These are phyloP conservation scores for Anisogramma anomala DNA, from an alignment of 2,329 filamentous ascomycete genomes.

Conservation along the genomic window DNA sequence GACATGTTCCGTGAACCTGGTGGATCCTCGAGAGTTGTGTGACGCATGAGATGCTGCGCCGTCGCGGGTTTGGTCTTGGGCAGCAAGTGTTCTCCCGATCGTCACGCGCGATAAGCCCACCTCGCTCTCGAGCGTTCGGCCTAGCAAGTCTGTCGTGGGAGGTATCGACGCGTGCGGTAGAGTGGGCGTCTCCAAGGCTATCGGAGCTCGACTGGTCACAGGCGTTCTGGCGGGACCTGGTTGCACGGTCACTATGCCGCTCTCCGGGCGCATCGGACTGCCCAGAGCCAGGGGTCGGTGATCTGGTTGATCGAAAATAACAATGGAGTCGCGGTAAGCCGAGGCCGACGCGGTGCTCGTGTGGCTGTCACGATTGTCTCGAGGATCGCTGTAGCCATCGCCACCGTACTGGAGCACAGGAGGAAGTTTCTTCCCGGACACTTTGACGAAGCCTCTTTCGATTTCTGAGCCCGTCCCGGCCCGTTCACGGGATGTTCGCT, in stretches of 20 bases:
- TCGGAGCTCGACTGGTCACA: slow-evolving; percentile 27
- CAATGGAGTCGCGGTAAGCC: slow-evolving; percentile 29
- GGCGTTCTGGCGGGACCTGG: slow-evolving; percentile 56
- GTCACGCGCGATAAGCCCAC: slow-evolving; percentile 1
- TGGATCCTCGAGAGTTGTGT: slow-evolving; percentile 8
- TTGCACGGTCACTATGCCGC: slow-evolving; percentile 48
- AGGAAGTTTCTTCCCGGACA: slow-evolving; percentile 53
- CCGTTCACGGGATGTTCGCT: slow-evolving; percentile 25
- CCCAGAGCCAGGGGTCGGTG: slow-evolving; percentile 39
- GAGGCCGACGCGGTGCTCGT: slow-evolving; percentile 30
- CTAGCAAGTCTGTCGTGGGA: slow-evolving; percentile 15
- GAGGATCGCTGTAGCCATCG: slow-evolving; percentile 48
- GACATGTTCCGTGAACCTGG: slow-evolving; percentile 12
- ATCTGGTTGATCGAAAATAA: slow-evolving; percentile 20
- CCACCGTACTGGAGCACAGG: slow-evolving; percentile 51
- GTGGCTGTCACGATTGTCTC: slow-evolving; percentile 33
- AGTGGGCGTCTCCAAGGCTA: slow-evolving; percentile 7
- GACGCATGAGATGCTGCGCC: slow-evolving; percentile 9
- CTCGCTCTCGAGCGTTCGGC: slow-evolving; percentile 8
- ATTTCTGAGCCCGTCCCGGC: slow-evolving; percentile 24
- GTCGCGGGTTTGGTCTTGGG: slow-evolving; percentile 11
- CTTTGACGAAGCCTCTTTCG: slow-evolving; percentile 51
- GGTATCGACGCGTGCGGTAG: slow-evolving; percentile 8
- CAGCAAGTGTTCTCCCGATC: slow-evolving; percentile 11
- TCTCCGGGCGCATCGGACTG: slow-evolving; percentile 47